Evolutionary conservation across 2,329 filamentous ascomycete genomes (phyloP), one percentile per base, ranked within the genome.

Genomic region (Verticillium dahliae): DNA sequence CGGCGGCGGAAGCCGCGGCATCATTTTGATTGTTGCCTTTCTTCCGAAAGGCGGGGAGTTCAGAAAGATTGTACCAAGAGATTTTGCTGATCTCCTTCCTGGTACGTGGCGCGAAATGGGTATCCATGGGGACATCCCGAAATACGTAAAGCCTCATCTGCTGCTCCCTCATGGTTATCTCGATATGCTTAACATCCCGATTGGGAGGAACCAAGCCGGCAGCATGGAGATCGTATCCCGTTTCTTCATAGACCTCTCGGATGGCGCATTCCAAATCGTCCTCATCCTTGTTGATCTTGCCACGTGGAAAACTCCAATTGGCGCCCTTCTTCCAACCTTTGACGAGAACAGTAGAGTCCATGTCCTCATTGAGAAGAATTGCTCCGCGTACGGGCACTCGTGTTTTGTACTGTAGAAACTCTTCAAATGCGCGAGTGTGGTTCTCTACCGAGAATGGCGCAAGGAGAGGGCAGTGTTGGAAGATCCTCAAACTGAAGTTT

Each of bases 251-350:
- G 4, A 97, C 94, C 71, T 99, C 95, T 59, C 95, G 87, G 59
- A 97, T 84, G 31, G 96, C 95, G 74, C 96, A 99, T 71, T 95
- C 92, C 61, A 98, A 76, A 70, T 99, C 94, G 63, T 91, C 88
- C 74, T 99, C 95, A 69, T 96, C 91, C 76, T 97, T 96, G 80
- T 97, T 97, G 77, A 99, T 98, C 78, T 99, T 99, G 45, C 95
- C 96, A 58, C 94, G 81, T 0, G 95, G 95, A 62, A 99, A 99
- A 73, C 92, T 96, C 95, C 95, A 99, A 72, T 90, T 94, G 13
- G 94, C 90, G 38, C 90, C 88, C 74, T 97, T 98, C 80, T 98
- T 99, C 92, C 93, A 99, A 15, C 95, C 96, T 72, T 97, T 96
- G 63, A 99, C 96, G 54, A 99, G 81, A 14, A 99, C 86, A 0